Conservation (phyloP, 1,284 basidiomycete species). For the Filobasidium uniguttulatum region DNA sequence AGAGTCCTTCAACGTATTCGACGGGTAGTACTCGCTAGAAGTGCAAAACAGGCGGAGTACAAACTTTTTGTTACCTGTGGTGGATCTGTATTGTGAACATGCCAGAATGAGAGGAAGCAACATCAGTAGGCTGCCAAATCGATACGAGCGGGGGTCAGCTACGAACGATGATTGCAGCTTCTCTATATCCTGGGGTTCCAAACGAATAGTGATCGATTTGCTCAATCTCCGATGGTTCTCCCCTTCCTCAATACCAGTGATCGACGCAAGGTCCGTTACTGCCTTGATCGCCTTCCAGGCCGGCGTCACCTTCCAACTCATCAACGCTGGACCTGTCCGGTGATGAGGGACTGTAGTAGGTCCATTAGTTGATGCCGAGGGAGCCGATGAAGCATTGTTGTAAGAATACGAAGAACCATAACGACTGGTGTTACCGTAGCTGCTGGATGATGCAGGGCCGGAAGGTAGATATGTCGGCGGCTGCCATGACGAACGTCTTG, state of each 20-base stretch:
- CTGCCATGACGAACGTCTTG: neutral
- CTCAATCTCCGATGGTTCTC: constrained; percentile 22
- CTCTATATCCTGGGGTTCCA: constrained; percentile 26
- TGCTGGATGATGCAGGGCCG: neutral
- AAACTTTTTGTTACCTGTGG: too few species aligned
- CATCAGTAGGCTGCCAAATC: too few species aligned
- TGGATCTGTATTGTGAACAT: too few species aligned
- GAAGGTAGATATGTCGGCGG: neutral
- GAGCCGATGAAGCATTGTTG: neutral
- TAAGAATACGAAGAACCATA: too few species aligned
- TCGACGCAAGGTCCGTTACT: constrained; percentile 24
- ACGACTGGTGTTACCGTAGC: too few species aligned
- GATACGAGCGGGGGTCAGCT: too few species aligned
- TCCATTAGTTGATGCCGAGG: neutral
- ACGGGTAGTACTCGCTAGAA: constrained; percentile 63
- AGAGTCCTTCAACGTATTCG: constrained; percentile 24
- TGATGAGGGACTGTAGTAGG: neutral
- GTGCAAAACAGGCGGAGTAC: constrained; percentile 80
- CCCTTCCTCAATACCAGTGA: constrained; percentile 29
- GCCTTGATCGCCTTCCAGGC: constrained; percentile 35
- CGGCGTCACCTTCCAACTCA: constrained; percentile 32
- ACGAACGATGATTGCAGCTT: constrained; percentile 20
- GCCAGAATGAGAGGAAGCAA: too few species aligned
- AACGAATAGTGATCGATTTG: constrained; percentile 19
- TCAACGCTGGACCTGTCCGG: neutral